phyloP scores from a whole-genome alignment of 768 basidiomycete genomes.

The Pisolithus marmoratus region DNA sequence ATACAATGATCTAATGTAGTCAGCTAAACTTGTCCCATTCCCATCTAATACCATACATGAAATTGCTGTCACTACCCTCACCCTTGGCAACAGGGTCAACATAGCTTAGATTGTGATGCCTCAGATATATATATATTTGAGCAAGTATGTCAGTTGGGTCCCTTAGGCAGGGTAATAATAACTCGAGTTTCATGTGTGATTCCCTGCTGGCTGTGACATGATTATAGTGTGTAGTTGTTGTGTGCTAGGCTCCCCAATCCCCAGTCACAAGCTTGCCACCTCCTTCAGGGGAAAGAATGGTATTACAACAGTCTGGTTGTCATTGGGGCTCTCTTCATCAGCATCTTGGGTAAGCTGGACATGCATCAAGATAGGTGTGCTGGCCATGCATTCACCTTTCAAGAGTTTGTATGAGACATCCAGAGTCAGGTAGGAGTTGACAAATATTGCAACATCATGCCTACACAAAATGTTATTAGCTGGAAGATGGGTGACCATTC shows the following conservation, averaged over 20 bases:
- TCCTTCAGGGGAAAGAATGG: constrained; percentile 86
- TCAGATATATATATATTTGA: constrained; percentile 89
- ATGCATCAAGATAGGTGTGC: constrained; percentile 74
- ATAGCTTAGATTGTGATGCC: constrained; percentile 83
- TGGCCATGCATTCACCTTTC: constrained; percentile 81
- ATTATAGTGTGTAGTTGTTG: constrained; percentile 78
- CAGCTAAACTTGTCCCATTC: too few species aligned
- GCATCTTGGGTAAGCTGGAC: constrained; percentile 77
- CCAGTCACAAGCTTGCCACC: constrained; percentile 96
- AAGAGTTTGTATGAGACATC: constrained; percentile 86
- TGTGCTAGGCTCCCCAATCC: constrained; percentile 78
- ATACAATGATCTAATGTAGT: not conserved
- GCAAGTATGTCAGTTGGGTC: constrained; percentile 71
- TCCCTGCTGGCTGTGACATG: constrained; percentile 74
- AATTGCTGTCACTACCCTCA: constrained; percentile 77
- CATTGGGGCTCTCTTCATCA: constrained; percentile 61
- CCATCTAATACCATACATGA: constrained; percentile 14
- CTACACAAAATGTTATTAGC: constrained; percentile 33
- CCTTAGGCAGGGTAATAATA: constrained; percentile 80
- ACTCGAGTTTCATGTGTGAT: constrained; percentile 83
- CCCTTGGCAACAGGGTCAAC: constrained; percentile 83
- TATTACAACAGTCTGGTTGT: constrained; percentile 82
- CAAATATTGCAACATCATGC: constrained; percentile 91
- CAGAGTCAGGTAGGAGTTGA: constrained; percentile 93
- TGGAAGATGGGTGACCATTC: not conserved